A percentile compares a stretch with the other conserved stretches of the same genome.
Evolutionary conservation across 2,329 filamentous ascomycete genomes (phyloP).

Genomic region (Didymosphaeria variabile): DNA sequence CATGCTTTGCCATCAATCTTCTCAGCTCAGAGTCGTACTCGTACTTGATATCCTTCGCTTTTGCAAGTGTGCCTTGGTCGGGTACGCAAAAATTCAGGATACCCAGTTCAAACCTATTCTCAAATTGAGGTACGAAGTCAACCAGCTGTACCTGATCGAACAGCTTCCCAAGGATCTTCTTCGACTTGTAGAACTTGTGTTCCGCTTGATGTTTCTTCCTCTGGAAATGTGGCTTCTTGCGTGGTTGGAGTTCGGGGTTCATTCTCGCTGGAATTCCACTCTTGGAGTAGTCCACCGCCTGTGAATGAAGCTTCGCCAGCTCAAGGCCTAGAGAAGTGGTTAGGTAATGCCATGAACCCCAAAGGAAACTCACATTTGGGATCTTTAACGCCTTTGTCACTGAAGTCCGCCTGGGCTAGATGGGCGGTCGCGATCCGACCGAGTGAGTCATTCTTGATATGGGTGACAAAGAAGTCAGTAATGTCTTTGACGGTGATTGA

Average conservation of each 20-base stretch:
- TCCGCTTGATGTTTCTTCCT: constrained; percentile 66
- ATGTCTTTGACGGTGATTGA: constrained; percentile 78
- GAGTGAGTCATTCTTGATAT: constrained; percentile 90
- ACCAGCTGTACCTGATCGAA: constrained; percentile 78
- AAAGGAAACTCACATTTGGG: constrained; percentile 66
- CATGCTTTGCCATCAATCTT: constrained; percentile 84
- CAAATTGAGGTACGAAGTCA: constrained; percentile 77
- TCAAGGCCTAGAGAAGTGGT: constrained; percentile 61
- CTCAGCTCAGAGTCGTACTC: constrained; percentile 81
- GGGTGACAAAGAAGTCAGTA: constrained; percentile 84
- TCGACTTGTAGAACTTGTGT: constrained; percentile 69
- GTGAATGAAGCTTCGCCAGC: constrained; percentile 83
- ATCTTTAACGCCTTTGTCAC: constrained; percentile 70
- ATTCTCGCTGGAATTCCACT: constrained; percentile 81
- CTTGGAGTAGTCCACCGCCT: constrained; percentile 94
- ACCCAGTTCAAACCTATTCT: constrained; percentile 76
- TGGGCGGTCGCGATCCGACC: constrained; percentile 83
- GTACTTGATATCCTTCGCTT: constrained; percentile 72
- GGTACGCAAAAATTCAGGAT: constrained; percentile 72
- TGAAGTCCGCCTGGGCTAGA: constrained; percentile 76
- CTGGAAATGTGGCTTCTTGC: constrained; percentile 86
- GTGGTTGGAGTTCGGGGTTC: constrained; percentile 66
- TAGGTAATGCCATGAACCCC: neutral
- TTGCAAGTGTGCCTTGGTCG: constrained; percentile 62
- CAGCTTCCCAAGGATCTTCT: constrained; percentile 77